A percentile compares a stretch with the other conserved stretches of the same genome.
Evolutionary conservation across 176 grass and related monocot species (phyloP).

Genomic region (Ensete glaucum): DNA sequence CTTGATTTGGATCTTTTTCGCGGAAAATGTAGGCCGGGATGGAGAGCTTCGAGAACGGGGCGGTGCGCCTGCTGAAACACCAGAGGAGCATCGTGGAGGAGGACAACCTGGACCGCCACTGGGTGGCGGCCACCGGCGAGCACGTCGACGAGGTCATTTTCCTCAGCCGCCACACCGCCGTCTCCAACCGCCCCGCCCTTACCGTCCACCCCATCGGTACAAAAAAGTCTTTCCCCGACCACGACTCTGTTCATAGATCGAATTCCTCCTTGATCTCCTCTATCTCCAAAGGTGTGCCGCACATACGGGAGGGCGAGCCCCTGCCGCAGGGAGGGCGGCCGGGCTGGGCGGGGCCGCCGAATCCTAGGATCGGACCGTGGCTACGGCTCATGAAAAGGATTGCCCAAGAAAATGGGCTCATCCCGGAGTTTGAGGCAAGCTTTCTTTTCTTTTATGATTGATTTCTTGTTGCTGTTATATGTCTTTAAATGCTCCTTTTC

Average conservation of each 20-base stretch:
- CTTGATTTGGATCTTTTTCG: no score
- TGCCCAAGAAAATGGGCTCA: slow-evolving; percentile 51
- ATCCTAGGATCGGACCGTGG: slow-evolving; percentile 84
- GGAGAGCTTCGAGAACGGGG: slow-evolving; percentile 56
- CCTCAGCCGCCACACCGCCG: slow-evolving; percentile 66
- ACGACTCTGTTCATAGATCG: no score
- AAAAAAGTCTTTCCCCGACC: not conserved
- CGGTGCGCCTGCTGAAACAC: slow-evolving; percentile 56
- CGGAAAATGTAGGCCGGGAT: slow-evolving; percentile 19
- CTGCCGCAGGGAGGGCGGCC: slow-evolving; percentile 76
- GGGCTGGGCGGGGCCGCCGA: slow-evolving; percentile 73
- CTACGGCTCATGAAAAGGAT: slow-evolving; percentile 58
- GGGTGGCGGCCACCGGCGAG: slow-evolving; percentile 56
- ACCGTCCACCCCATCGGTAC: slow-evolving; percentile 89
- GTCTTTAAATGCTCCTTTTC: no score
- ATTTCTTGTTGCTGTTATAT: not conserved
- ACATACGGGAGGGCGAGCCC: slow-evolving; percentile 63
- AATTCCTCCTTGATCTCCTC: not conserved
- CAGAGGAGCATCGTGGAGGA: slow-evolving; percentile 44
- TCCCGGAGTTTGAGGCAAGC: slow-evolving; percentile 81
- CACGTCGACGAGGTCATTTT: slow-evolving; percentile 55
- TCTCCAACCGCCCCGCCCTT: slow-evolving; percentile 63
- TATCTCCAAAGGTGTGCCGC: slow-evolving; percentile 49
- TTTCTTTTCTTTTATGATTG: not conserved
- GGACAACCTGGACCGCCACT: slow-evolving; percentile 54